phyloP scores from a whole-genome alignment of 306 rosid species.

The Cucurbita pepo region DNA sequence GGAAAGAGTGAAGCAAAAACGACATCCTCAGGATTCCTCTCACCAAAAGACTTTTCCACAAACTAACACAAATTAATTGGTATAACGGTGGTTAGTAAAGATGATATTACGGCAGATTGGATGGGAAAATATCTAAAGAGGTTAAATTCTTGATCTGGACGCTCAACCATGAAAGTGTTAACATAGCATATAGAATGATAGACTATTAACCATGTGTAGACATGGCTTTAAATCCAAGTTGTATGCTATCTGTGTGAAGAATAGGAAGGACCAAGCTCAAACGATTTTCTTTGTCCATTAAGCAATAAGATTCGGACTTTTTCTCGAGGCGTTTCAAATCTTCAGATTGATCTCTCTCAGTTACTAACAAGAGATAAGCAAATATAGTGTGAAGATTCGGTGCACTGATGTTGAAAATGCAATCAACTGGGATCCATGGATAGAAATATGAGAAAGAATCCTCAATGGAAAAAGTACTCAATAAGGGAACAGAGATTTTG shows the following conservation, averaged over 20 bases:
- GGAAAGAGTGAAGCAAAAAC: background rate
- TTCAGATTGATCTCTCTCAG: background rate
- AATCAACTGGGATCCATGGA: background rate
- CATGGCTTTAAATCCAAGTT: background rate
- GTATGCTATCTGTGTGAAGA: background rate
- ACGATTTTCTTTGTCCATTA: background rate
- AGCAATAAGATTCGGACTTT: background rate
- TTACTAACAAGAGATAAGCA: background rate
- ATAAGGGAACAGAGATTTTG: background rate
- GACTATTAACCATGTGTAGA: background rate
- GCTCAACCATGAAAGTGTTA: background rate
- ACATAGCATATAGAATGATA: background rate
- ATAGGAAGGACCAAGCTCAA: background rate
- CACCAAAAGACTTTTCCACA: background rate
- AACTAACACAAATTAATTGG: background rate
- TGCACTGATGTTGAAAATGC: background rate
- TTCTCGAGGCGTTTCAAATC: background rate
- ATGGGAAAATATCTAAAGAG: background rate
- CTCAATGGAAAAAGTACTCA: background rate
- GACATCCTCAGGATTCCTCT: background rate
- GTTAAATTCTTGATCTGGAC: background rate
- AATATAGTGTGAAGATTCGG: background rate
- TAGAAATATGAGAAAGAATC: background rate
- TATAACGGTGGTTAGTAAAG: background rate
- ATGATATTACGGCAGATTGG: background rate